Conservation (phyloP, 23 red algal species). For the Gracilaria domingensis region DNA sequence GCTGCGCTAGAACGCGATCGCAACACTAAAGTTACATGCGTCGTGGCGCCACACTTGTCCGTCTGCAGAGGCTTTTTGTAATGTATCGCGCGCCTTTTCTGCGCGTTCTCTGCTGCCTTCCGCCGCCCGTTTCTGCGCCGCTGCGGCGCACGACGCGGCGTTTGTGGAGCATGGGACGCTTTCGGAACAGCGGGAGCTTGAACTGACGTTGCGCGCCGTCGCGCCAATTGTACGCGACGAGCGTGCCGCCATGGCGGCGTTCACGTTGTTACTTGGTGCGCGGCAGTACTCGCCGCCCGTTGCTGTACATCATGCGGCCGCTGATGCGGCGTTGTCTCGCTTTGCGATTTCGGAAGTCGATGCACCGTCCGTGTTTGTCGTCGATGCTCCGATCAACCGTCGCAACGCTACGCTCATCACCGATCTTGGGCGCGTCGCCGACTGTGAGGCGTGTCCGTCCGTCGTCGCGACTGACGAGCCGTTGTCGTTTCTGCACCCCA, state of each 20-base stretch:
- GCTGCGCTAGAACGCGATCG: too few species aligned
- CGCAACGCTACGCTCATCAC: not conserved
- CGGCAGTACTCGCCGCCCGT: not conserved
- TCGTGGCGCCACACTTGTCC: too few species aligned
- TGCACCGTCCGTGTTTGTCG: not conserved
- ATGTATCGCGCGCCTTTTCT: too few species aligned
- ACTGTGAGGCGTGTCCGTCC: not conserved
- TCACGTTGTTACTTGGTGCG: not conserved
- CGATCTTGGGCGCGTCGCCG: not conserved
- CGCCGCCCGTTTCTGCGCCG: too few species aligned
- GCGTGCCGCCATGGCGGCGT: slow-evolving; percentile 23
- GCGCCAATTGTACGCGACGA: not conserved
- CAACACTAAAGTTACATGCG: too few species aligned
- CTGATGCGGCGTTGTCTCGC: not conserved
- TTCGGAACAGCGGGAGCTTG: not conserved
- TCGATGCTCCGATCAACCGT: not conserved
- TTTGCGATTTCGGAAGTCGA: not conserved
- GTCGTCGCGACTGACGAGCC: too few species aligned
- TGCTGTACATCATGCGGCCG: not conserved
- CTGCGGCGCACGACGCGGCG: too few species aligned
- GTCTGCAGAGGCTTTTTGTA: too few species aligned
- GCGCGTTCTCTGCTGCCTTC: too few species aligned
- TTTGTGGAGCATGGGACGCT: too few species aligned
- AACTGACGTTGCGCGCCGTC: not conserved
- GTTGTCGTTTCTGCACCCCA: not conserved